Conservation (phyloP, 768 basidiomycete species). For the Boletus patriciae region DNA sequence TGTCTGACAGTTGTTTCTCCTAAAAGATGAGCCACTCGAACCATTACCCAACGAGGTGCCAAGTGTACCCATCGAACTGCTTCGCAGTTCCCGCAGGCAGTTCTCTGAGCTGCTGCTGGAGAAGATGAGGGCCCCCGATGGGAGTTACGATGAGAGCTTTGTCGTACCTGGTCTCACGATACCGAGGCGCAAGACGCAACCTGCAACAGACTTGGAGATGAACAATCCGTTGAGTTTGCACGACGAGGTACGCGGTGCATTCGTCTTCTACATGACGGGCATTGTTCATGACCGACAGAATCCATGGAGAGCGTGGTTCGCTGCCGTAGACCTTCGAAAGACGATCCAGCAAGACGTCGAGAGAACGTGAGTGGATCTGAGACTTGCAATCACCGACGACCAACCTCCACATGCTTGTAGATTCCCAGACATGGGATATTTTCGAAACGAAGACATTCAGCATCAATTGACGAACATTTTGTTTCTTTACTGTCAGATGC, state of each 20-base stretch:
- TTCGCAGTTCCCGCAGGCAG: slow-evolving; percentile 51
- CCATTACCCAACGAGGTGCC: slow-evolving; percentile 41
- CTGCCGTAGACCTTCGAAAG: slow-evolving; percentile 82
- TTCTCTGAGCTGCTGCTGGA: slow-evolving; percentile 62
- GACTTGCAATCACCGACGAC: slow-evolving; percentile 1
- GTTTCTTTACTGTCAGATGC: slow-evolving; percentile 76
- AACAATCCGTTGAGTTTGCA: slow-evolving; percentile 85
- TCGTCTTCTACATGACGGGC: background rate
- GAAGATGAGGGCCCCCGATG: slow-evolving; percentile 83
- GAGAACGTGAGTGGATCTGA: slow-evolving; percentile 68
- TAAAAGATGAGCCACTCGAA: slow-evolving; percentile 64
- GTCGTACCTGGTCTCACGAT: slow-evolving; percentile 50
- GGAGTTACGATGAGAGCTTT: slow-evolving; percentile 73
- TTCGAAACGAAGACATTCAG: slow-evolving; percentile 74
- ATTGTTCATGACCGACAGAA: slow-evolving; percentile 49
- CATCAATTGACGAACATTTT: slow-evolving; percentile 81
- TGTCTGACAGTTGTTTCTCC: slow-evolving; percentile 61
- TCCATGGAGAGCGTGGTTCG: slow-evolving; percentile 95
- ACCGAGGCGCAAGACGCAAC: slow-evolving; percentile 32
- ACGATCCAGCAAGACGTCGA: slow-evolving; percentile 94
- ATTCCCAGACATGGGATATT: slow-evolving; percentile 96
- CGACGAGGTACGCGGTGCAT: slow-evolving; percentile 51
- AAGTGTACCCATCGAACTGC: slow-evolving; percentile 38
- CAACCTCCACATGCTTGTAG: slow-evolving; percentile 40
- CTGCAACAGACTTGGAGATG: slow-evolving; percentile 52